A percentile compares a stretch with the other conserved stretches of the same genome.
Conservation (phyloP, 73 alveolate genomes). For the Uronychia binucleata region DNA sequence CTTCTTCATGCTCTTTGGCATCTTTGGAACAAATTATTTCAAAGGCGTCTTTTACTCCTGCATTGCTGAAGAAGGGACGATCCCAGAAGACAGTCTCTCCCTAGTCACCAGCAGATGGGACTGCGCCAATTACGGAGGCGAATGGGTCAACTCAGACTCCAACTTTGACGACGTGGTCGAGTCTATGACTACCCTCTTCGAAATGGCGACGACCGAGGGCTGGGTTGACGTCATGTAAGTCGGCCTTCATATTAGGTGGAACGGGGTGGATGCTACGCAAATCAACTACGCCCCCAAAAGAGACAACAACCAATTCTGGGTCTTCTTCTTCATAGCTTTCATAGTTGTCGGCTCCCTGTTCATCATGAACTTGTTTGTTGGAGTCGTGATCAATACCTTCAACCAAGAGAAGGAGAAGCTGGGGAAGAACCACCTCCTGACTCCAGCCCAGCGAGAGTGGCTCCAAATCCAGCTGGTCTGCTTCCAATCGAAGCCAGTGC, state of each 20-base stretch:
- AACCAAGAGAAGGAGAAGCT: slow-evolving; percentile 44
- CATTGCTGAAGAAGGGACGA: not conserved
- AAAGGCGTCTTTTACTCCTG: slow-evolving; percentile 61
- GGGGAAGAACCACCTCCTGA: slow-evolving; percentile 35
- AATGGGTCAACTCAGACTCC: slow-evolving; percentile 33
- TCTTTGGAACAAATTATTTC: slow-evolving; percentile 63
- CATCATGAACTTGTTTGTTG: slow-evolving; percentile 68
- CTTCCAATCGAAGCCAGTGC: slow-evolving; percentile 40
- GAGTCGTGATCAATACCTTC: slow-evolving; percentile 68
- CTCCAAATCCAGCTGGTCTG: slow-evolving; percentile 20
- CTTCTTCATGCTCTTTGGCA: slow-evolving; percentile 71
- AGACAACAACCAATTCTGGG: slow-evolving; percentile 14
- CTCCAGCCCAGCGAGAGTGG: slow-evolving; percentile 45
- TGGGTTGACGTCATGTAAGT: slow-evolving; percentile 68
- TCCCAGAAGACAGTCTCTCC: too few species aligned
- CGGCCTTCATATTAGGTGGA: slow-evolving; percentile 21
- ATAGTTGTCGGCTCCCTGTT: slow-evolving; percentile 58
- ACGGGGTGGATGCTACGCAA: slow-evolving; percentile 4
- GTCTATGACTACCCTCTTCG: slow-evolving; percentile 65
- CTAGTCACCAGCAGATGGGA: slow-evolving; percentile 36
- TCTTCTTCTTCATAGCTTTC: slow-evolving; percentile 38
- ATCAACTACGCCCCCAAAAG: slow-evolving; percentile 10
- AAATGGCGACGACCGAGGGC: slow-evolving; percentile 67
- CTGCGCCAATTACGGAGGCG: slow-evolving; percentile 42
- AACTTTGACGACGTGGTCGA: slow-evolving; percentile 33